phyloP scores from a whole-genome alignment of 2,329 filamentous ascomycete species.

The Calonectria crousiana region DNA sequence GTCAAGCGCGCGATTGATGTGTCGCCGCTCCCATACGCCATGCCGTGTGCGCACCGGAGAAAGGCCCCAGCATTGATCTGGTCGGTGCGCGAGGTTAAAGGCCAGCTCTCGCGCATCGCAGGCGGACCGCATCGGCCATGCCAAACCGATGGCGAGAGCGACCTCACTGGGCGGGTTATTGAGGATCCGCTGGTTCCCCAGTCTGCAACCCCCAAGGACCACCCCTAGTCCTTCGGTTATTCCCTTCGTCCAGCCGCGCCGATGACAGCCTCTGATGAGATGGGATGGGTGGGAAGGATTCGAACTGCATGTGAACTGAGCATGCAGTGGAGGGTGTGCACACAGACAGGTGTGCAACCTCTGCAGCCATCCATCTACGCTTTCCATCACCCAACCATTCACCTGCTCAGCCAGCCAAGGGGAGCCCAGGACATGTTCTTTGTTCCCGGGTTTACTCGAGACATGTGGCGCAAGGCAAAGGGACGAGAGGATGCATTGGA shows the following conservation, averaged over 20 bases:
- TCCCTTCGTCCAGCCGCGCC: slow-evolving; percentile 30
- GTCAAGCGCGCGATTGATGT: slow-evolving; percentile 17
- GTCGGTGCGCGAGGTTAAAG: background rate
- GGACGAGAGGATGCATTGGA: background rate
- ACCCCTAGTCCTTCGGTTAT: slow-evolving; percentile 25
- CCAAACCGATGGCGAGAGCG: background rate
- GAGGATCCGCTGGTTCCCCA: slow-evolving; percentile 19
- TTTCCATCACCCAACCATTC: slow-evolving; percentile 12
- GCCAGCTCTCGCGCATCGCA: background rate
- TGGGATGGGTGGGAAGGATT: slow-evolving; percentile 27
- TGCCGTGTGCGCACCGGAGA: slow-evolving; percentile 6
- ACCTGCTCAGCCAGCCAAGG: slow-evolving; percentile 13
- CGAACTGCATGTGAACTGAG: slow-evolving; percentile 21
- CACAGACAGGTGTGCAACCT: slow-evolving; percentile 27
- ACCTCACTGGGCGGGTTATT: slow-evolving; percentile 6
- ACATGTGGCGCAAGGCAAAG: slow-evolving; percentile 20
- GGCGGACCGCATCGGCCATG: background rate
- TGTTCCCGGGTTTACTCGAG: slow-evolving; percentile 27
- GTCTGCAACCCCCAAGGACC: slow-evolving; percentile 13
- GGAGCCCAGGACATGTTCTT: slow-evolving; percentile 13
- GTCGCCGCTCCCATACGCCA: background rate
- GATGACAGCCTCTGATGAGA: slow-evolving; percentile 21
- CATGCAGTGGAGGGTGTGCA: slow-evolving; percentile 4
- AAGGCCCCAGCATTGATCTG: background rate
- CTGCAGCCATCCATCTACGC: slow-evolving; percentile 20